These are phyloP conservation scores for Dissophora globulifera DNA, from an alignment of 192 early-diverging fungal genomes.

Conservation along the genomic window DNA sequence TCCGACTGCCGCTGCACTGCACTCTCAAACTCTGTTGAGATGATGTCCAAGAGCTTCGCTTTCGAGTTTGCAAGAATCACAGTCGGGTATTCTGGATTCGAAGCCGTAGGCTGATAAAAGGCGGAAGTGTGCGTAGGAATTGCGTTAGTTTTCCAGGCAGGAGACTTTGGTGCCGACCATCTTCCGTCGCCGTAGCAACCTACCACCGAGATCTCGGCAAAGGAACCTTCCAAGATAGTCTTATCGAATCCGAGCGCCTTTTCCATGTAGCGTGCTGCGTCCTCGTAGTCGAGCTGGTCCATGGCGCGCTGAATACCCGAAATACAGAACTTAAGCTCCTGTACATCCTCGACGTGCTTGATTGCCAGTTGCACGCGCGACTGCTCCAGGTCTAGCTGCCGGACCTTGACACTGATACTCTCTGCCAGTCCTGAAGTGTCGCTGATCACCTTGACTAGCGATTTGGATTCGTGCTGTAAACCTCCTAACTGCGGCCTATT, in stretches of 20 bases:
- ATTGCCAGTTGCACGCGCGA: constrained; percentile 78
- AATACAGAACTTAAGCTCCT: constrained; percentile 78
- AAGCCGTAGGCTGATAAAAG: constrained; percentile 64
- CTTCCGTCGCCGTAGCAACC: constrained; percentile 13
- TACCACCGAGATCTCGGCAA: constrained; percentile 69
- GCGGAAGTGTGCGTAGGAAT: too few species aligned
- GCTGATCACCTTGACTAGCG: constrained; percentile 64
- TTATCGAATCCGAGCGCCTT: constrained; percentile 69
- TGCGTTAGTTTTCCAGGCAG: neutral
- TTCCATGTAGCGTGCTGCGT: constrained; percentile 72
- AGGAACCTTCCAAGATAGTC: constrained; percentile 66
- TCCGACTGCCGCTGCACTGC: constrained; percentile 77
- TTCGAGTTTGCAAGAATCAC: constrained; percentile 69
- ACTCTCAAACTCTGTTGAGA: constrained; percentile 82
- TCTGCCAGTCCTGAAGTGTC: constrained; percentile 80
- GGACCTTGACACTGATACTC: constrained; percentile 84
- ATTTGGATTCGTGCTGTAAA: constrained; percentile 58
- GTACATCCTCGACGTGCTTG: constrained; percentile 76
- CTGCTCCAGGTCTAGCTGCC: constrained; percentile 86
- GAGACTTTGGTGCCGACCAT: constrained; percentile 13
- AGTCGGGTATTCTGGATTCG: constrained; percentile 65
- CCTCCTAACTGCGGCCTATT: constrained; percentile 65
- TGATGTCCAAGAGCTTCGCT: constrained; percentile 71
- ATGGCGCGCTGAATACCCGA: constrained; percentile 73
- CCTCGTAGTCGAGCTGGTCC: constrained; percentile 69